A percentile compares a stretch with the other conserved stretches of the same genome.
phyloP scores from a whole-genome alignment of 148 eudicot species.

The Linanthus parryae region DNA sequence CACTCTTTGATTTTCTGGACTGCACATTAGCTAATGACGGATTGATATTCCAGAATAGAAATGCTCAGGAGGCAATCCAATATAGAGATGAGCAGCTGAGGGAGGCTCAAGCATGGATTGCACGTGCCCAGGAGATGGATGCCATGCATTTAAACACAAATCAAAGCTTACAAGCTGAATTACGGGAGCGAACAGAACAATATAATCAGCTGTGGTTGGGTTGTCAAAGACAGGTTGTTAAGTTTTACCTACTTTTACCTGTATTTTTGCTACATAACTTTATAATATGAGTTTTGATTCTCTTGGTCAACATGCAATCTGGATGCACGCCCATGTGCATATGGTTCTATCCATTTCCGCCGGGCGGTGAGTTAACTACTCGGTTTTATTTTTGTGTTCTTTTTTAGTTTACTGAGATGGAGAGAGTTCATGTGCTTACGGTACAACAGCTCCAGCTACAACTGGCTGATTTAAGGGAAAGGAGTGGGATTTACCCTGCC shows the following conservation, averaged over 20 bases:
- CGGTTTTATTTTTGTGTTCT: conserved; percentile 6
- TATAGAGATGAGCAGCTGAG: conserved; percentile 84
- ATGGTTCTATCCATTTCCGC: background rate
- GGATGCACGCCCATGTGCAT: background rate
- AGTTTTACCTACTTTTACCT: too few relatives aligned
- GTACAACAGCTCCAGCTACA: conserved; percentile 82
- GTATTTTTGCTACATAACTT: too few relatives aligned
- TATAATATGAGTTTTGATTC: too few relatives aligned
- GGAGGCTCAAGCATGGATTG: conserved; percentile 88
- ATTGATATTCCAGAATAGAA: conserved; percentile 60
- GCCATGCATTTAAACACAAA: conserved; percentile 58
- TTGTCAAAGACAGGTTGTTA: conserved; percentile 88
- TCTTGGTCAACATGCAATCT: background rate
- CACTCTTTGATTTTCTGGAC: too few relatives aligned
- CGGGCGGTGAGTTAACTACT: background rate
- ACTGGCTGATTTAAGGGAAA: conserved; percentile 60
- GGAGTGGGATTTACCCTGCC: conserved; percentile 31
- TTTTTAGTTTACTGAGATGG: conserved; percentile 80
- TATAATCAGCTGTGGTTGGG: conserved; percentile 80
- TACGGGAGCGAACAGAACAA: conserved; percentile 78
- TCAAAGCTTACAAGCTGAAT: conserved; percentile 68
- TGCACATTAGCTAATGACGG: too few relatives aligned
- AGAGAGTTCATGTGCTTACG: conserved; percentile 70
- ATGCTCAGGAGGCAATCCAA: conserved; percentile 65
- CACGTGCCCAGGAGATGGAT: conserved; percentile 84